A percentile compares a stretch with the other conserved stretches of the same genome.
These are phyloP conservation scores for Apophysomyces ossiformis DNA, from an alignment of 371 early-diverging fungal genomes.

Conservation along the genomic window DNA sequence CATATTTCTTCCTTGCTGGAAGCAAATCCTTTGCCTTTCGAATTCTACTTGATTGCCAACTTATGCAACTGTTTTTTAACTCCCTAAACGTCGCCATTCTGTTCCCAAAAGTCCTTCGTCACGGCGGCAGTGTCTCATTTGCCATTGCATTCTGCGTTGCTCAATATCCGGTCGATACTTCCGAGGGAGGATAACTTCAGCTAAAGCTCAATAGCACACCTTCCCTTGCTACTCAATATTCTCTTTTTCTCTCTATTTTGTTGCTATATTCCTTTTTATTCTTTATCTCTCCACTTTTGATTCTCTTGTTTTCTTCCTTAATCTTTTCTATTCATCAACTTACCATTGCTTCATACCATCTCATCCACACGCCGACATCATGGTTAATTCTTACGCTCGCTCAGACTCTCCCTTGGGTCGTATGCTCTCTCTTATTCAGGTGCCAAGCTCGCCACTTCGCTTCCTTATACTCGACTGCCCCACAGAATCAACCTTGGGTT, in stretches of 20 bases:
- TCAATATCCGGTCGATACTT: slow-evolving; percentile 33
- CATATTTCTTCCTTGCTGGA: slow-evolving; percentile 18
- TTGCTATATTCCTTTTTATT: slow-evolving; percentile 1
- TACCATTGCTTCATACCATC: background rate
- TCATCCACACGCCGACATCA: slow-evolving; percentile 14
- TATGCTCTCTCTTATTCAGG: slow-evolving; percentile 65
- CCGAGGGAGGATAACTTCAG: slow-evolving; percentile 32
- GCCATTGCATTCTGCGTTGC: slow-evolving; percentile 35
- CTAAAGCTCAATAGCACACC: background rate
- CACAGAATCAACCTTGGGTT: slow-evolving; percentile 75
- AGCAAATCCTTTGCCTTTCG: slow-evolving; percentile 15
- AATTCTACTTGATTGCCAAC: slow-evolving; percentile 16
- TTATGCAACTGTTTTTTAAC: slow-evolving; percentile 29
- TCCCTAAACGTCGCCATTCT: slow-evolving; percentile 26
- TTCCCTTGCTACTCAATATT: background rate
- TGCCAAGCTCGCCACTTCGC: slow-evolving; percentile 52
- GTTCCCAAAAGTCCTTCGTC: slow-evolving; percentile 29
- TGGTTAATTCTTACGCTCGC: slow-evolving; percentile 36
- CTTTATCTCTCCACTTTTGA: background rate
- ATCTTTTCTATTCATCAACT: slow-evolving; percentile 9
- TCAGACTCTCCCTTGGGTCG: slow-evolving; percentile 53
- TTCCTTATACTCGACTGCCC: slow-evolving; percentile 92
- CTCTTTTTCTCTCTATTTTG: background rate
- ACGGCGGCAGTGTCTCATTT: slow-evolving; percentile 37
- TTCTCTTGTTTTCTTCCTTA: slow-evolving; percentile 16